Evolutionary conservation across 345 rosid species (phyloP), one percentile per base, ranked within the genome.

Genomic region (Angophora floribunda): DNA sequence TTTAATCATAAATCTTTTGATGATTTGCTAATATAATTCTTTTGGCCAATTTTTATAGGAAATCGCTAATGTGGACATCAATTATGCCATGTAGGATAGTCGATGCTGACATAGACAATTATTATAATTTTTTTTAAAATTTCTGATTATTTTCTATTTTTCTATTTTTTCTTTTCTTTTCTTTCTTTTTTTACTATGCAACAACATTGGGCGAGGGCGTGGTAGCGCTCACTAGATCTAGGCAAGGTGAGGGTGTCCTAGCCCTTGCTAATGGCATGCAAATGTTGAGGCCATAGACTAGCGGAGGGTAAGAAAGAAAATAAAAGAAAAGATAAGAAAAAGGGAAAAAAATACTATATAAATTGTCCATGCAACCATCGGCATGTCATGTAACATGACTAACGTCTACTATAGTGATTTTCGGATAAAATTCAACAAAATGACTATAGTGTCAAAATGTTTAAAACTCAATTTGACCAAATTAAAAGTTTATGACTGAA

Each of bases 51-150:
- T 55, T 55, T 55, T 5, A 21, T 22, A 21, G 21, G 6, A 55
- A 53, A 7, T 8, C 26, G 22, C 1, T 55, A 55, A 8, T 22
- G 28, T 55, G 0, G 61, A 22, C 61, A 22, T 1, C 0, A 0
- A 0, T 3, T 55, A 0, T 55, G 22, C 61, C 22, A 55, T 52
- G 1, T 55, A 55, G 22, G 61, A 55, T 0, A 0, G 4, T 55
- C 22, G 61, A 55, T 55, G 61, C 0, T 22, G 6, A 55, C 22
- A 11, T 55, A 26, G 61, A 55, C 8, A 55, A 55, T 55, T 22
- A 55, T 55, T 55, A 22, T 55, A 22, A 55, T 4, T 55, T 55
- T n/a, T 55, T 8, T 19, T 21, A 55, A 21, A 19, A 7, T 55
- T 55, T 55, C 26, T 55, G 28, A 55, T 6, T 36, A n/a, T n/a